Percentiles rank a stretch among this genome's conserved stretches.
Conservation (phyloP, 192 early-diverging fungal species). For the Coemansia sp. region DNA sequence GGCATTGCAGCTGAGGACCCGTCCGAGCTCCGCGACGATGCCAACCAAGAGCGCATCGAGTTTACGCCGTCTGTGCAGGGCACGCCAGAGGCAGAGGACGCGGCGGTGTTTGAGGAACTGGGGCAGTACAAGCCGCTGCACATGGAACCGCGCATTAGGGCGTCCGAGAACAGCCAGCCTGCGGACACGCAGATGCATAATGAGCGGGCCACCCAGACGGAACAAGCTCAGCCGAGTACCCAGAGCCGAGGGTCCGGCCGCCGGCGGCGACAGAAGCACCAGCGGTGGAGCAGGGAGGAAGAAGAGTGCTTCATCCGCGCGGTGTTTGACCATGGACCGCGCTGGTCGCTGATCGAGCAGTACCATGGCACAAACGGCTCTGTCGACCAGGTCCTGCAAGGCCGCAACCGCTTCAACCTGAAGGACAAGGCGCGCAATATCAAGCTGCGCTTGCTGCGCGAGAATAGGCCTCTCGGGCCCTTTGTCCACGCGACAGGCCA, state of each 20-base stretch:
- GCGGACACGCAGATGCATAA: neutral
- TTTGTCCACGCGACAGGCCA: constrained; percentile 18
- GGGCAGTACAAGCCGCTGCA: constrained; percentile 36
- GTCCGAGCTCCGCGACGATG: neutral
- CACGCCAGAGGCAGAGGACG: constrained; percentile 4
- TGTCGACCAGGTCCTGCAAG: constrained; percentile 19
- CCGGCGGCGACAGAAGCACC: neutral
- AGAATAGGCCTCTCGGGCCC: constrained; percentile 29
- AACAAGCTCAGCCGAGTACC: too few species aligned
- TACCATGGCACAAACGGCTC: constrained; percentile 28
- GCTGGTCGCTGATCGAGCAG: constrained; percentile 28
- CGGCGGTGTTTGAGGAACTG: constrained; percentile 6
- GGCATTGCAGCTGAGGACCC: constrained; percentile 38
- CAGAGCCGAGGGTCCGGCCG: neutral
- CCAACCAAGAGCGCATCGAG: neutral
- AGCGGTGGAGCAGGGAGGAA: constrained; percentile 33
- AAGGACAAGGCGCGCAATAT: constrained; percentile 54
- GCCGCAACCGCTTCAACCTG: constrained; percentile 34
- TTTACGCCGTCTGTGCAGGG: constrained; percentile 32
- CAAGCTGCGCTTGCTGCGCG: constrained; percentile 44
- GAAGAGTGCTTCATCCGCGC: constrained; percentile 38
- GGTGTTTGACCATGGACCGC: constrained; percentile 18
- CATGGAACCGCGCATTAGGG: neutral
- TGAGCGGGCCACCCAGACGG: neutral
- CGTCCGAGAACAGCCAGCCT: neutral